Conservation (phyloP, 2,329 filamentous ascomycete species). For the Mycosphaerella sp. region DNA sequence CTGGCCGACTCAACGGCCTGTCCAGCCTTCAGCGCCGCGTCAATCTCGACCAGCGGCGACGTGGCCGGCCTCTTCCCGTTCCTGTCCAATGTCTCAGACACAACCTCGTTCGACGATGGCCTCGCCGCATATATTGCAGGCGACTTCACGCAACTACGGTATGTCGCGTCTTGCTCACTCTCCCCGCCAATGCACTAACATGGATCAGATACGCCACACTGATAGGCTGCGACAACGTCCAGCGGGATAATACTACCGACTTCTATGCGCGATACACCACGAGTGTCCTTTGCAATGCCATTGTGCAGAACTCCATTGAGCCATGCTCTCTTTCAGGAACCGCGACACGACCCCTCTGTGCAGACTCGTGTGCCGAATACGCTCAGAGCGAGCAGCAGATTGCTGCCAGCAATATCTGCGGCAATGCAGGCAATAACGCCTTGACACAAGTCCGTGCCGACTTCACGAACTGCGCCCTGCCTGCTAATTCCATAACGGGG, state of each 20-base stretch:
- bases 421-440: constrained; percentile 57
- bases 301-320: constrained; percentile 79
- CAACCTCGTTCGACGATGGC: constrained; percentile 68
- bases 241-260: constrained; percentile 69
- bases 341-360: constrained; percentile 71
- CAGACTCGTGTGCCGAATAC: constrained; percentile 78
- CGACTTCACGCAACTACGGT: constrained; percentile 73
- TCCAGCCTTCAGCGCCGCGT: constrained; percentile 64
- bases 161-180: constrained; percentile 32
- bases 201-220: constrained; percentile 65
- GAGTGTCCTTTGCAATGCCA: constrained; percentile 84
- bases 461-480: constrained; percentile 81
- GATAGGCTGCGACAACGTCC: constrained; percentile 72
- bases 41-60: constrained; percentile 57
- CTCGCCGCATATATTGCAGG: constrained; percentile 66
- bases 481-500: constrained; percentile 67
- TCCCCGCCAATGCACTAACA: constrained; percentile 29
- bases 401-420: constrained; percentile 68
- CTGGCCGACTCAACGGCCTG: constrained; percentile 64
- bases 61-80: constrained; percentile 67
- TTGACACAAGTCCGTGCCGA: constrained; percentile 79
- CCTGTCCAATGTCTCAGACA: constrained; percentile 70
- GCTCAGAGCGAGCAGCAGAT: constrained; percentile 86
- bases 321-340: constrained; percentile 60
- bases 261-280: constrained; percentile 92